A percentile compares a stretch with the other conserved stretches of the same genome.
phyloP scores from a whole-genome alignment of 768 basidiomycete genomes.

The Strobilomyces dryophilus region DNA sequence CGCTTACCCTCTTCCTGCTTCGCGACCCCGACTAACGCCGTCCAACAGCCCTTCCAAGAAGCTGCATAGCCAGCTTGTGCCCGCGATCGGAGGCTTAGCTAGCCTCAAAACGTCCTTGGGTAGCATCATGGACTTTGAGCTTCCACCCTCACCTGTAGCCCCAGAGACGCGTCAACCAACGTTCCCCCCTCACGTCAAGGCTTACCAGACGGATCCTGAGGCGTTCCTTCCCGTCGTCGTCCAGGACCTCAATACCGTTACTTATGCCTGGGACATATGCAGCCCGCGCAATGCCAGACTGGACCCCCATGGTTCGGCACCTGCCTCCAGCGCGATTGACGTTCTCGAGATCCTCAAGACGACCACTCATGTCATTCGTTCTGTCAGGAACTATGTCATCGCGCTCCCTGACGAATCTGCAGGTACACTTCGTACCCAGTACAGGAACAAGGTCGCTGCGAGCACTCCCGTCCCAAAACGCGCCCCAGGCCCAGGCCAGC shows the following conservation, averaged over 20 bases:
- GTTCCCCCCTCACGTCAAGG: conserved; percentile 56
- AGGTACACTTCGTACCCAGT: conserved; percentile 51
- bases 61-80: conserved; percentile 60
- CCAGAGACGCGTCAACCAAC: conserved; percentile 43
- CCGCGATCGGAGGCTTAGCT: conserved; percentile 64
- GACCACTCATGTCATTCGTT: conserved; percentile 77
- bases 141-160: conserved; percentile 66
- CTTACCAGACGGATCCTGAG: conserved; percentile 71
- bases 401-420: conserved; percentile 75
- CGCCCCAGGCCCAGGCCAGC: conserved; percentile 27
- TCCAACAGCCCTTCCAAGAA: conserved; percentile 42
- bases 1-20: conserved; percentile 25
- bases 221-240: conserved; percentile 73
- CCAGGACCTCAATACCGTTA: conserved; percentile 63
- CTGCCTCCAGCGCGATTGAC: conserved; percentile 38
- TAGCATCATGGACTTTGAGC: conserved; percentile 47
- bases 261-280: conserved; percentile 58
- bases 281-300: conserved; percentile 3
- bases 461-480: conserved; percentile 32
- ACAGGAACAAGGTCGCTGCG: conserved; percentile 48
- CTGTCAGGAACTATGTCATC: conserved; percentile 79
- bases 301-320: conserved; percentile 13
- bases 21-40: conserved; percentile 2
- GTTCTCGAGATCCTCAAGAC: conserved; percentile 70
- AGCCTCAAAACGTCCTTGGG: conserved; percentile 39